Conservation (phyloP, 495 filamentous ascomycete species). For the Annulohypoxylon moriforme region DNA sequence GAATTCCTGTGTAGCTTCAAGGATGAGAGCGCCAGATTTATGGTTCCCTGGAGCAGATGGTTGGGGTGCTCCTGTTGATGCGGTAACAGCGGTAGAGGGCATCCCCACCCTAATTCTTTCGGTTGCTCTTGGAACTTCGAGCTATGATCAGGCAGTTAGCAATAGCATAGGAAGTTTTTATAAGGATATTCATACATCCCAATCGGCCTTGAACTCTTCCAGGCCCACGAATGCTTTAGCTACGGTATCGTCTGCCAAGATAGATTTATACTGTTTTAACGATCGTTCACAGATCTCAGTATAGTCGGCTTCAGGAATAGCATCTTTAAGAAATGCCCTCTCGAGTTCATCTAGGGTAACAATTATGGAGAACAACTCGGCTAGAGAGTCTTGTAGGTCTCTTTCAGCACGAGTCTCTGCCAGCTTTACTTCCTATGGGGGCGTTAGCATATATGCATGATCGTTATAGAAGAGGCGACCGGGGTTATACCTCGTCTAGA, state of each 20-base stretch:
- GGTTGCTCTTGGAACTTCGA: conserved; percentile 94
- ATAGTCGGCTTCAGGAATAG: conserved; percentile 89
- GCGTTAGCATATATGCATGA: conserved; percentile 7
- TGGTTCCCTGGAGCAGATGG: conserved; percentile 62
- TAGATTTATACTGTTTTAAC: conserved; percentile 96
- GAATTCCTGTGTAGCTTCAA: conserved; percentile 94
- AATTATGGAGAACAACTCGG: conserved; percentile 97
- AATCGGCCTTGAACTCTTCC: conserved; percentile 92
- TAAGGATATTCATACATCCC: conserved; percentile 73
- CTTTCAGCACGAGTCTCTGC: conserved; percentile 84
- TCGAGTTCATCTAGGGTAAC: conserved; percentile 95
- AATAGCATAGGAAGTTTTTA: background rate
- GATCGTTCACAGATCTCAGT: conserved; percentile 93
- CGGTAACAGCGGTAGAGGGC: conserved; percentile 69
- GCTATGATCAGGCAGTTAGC: conserved; percentile 60
- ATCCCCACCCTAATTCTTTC: conserved; percentile 92
- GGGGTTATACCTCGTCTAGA: conserved; percentile 79
- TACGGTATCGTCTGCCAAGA: conserved; percentile 87
- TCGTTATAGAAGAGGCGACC: background rate
- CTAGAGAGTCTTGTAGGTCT: conserved; percentile 94
- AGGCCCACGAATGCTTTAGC: conserved; percentile 83
- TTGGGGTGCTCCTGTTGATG: conserved; percentile 59
- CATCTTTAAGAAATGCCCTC: conserved; percentile 96
- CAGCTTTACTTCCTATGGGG: conserved; percentile 86
- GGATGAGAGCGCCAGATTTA: conserved; percentile 78